Evolutionary conservation across 192 early-diverging fungal genomes (phyloP).

Genomic region (Podila clonocystis): DNA sequence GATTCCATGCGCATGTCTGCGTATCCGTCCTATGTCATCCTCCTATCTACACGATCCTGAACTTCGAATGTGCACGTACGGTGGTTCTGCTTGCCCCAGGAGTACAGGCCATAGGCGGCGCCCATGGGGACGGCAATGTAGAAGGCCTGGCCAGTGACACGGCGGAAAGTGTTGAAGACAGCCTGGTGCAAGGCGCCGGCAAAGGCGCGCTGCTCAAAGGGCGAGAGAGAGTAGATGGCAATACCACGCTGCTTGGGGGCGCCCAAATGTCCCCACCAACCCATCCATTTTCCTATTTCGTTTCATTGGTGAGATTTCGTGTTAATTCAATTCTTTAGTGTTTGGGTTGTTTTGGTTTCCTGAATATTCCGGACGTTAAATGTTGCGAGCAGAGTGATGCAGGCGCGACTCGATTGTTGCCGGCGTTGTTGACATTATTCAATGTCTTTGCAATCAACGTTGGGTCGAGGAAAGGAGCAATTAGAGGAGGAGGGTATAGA

Average conservation of each 20-base stretch:
- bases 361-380: background rate
- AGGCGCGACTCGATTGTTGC: too few relatives aligned
- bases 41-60: too few relatives aligned
- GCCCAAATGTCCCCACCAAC: conserved; percentile 69
- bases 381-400: background rate
- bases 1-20: too few relatives aligned
- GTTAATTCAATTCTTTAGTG: too few relatives aligned
- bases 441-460: too few relatives aligned
- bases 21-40: too few relatives aligned
- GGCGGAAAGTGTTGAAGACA: conserved; percentile 70
- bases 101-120: conserved; percentile 58
- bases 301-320: conserved; percentile 27
- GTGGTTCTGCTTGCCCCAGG: conserved; percentile 56
- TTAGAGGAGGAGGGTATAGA: too few relatives aligned
- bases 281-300: conserved; percentile 58
- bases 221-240: conserved; percentile 66
- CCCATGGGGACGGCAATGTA: conserved; percentile 63
- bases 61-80: conserved; percentile 18
- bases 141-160: conserved; percentile 59
- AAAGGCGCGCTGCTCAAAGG: conserved; percentile 71
- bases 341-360: conserved; percentile 33
- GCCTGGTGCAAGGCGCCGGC: conserved; percentile 66
- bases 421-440: too few relatives aligned
- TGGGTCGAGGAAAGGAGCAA: too few relatives aligned
- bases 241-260: conserved; percentile 68